phyloP scores from a whole-genome alignment of 2,329 filamentous ascomycete species.

The Fusarium pilosicola region DNA sequence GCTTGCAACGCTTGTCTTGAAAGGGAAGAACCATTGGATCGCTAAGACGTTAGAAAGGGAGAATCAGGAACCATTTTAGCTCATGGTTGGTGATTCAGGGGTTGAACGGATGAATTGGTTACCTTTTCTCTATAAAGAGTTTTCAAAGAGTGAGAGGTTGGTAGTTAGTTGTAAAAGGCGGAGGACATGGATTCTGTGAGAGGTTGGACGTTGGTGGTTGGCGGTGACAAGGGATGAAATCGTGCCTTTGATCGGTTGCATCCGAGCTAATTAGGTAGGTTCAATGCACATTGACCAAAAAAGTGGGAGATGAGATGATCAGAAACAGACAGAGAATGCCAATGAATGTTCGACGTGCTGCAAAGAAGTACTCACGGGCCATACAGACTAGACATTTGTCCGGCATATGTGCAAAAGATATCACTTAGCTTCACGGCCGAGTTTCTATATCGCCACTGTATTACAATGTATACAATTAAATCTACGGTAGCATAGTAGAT shows the following conservation, averaged over 20 bases:
- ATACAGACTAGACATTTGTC: not conserved
- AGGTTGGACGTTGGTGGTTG: constrained; percentile 20
- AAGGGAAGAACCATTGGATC: constrained; percentile 37
- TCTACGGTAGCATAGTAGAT: not conserved
- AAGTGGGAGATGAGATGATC: constrained; percentile 24
- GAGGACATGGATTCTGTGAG: constrained; percentile 10
- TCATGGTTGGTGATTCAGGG: constrained; percentile 28
- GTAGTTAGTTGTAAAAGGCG: constrained; percentile 3
- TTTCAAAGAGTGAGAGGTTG: constrained; percentile 21
- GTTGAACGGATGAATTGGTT: not conserved
- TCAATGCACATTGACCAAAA: constrained; percentile 8
- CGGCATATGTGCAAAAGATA: not conserved
- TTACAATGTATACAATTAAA: not conserved
- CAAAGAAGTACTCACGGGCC: constrained; percentile 20
- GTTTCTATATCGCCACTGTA: not conserved
- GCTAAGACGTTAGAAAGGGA: constrained; percentile 24
- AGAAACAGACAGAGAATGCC: not conserved
- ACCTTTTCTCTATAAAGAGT: not conserved
- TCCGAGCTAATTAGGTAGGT: constrained; percentile 29
- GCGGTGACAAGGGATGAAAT: constrained; percentile 19
- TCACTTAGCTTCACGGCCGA: not conserved
- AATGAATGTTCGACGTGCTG: constrained; percentile 2
- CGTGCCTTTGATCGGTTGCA: constrained; percentile 39
- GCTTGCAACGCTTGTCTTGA: constrained; percentile 36
- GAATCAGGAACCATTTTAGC: constrained; percentile 36